Conservation (phyloP, 129 eudicot species). For the Tagetes patula region DNA sequence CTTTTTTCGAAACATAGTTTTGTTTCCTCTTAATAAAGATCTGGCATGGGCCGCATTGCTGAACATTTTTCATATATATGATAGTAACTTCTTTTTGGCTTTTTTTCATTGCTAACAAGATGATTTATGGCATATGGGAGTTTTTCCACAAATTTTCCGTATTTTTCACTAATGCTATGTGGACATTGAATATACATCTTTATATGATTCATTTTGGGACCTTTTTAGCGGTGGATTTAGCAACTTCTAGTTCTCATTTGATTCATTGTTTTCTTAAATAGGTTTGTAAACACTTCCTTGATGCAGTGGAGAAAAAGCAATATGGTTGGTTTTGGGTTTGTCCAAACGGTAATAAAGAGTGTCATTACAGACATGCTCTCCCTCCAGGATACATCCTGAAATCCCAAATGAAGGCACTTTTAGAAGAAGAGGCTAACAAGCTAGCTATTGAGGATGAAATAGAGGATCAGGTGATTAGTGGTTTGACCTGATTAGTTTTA, state of each 20-base stretch:
- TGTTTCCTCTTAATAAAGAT: neutral
- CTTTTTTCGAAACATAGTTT: neutral
- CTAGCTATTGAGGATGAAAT: slow-evolving; percentile 87
- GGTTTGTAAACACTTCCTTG: slow-evolving; percentile 86
- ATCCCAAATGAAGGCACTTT: slow-evolving; percentile 93
- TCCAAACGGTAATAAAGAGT: slow-evolving; percentile 88
- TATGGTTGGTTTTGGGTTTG: slow-evolving; percentile 97
- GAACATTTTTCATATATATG: neutral
- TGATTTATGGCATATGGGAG: neutral
- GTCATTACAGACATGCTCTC: slow-evolving; percentile 90
- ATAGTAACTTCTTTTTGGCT: neutral
- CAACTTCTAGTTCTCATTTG: slow-evolving; percentile 19
- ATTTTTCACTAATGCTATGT: neutral
- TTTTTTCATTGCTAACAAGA: neutral
- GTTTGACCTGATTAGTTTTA: neutral
- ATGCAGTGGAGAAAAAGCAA: slow-evolving; percentile 92
- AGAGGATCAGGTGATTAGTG: slow-evolving; percentile 66
- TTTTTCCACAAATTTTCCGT: too few relatives aligned
- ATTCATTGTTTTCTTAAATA: slow-evolving; percentile 20
- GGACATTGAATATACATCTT: neutral
- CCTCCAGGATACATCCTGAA: slow-evolving; percentile 87
- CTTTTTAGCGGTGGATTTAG: slow-evolving; percentile 6
- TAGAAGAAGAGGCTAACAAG: slow-evolving; percentile 79
- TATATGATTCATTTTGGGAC: neutral
- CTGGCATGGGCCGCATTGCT: neutral